phyloP scores from a whole-genome alignment of 441 rosid genomes.

The Populus tomentosa region DNA sequence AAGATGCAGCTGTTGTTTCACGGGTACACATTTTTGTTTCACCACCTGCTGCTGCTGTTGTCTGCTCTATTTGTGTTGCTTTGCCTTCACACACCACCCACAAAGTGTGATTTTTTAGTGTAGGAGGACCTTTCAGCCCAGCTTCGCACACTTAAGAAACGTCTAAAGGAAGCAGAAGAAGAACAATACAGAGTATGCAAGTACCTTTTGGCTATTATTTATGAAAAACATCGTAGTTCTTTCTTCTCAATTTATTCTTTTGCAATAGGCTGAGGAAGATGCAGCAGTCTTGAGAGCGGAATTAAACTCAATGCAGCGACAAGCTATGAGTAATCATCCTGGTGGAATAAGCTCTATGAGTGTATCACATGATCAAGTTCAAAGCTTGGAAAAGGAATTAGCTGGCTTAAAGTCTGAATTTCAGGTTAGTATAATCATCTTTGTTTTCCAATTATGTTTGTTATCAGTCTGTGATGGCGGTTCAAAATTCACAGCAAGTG shows the following conservation, averaged over 20 bases:
- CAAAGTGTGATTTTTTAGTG: slow-evolving; percentile 31
- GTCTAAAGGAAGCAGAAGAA: slow-evolving; percentile 90
- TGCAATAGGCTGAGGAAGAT: slow-evolving; percentile 94
- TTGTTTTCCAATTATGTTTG: not conserved
- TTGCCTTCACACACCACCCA: slow-evolving; percentile 16
- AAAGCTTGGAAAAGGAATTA: slow-evolving; percentile 54
- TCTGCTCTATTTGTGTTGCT: slow-evolving; percentile 1
- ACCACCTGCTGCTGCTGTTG: not conserved
- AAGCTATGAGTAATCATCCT: slow-evolving; percentile 42
- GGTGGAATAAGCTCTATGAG: slow-evolving; percentile 38
- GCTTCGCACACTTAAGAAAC: slow-evolving; percentile 82
- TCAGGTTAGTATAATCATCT: slow-evolving; percentile 49
- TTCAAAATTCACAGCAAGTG: slow-evolving; percentile 52
- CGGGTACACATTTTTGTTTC: slow-evolving; percentile 42
- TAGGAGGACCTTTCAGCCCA: slow-evolving; percentile 97
- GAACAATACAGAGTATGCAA: slow-evolving; percentile 77
- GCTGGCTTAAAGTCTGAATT: slow-evolving; percentile 55
- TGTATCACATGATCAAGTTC: slow-evolving; percentile 42
- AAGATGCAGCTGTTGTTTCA: slow-evolving; percentile 96
- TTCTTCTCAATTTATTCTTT: slow-evolving; percentile 11
- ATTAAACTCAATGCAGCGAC: slow-evolving; percentile 67
- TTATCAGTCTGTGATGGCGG: slow-evolving; percentile 28
- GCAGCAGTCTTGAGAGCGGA: slow-evolving; percentile 79
- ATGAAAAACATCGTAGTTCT: slow-evolving; percentile 4
- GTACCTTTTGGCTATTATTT: slow-evolving; percentile 17